Evolutionary conservation across 176 grass and related monocot genomes (phyloP).

Genomic region (Aegilops longissima): DNA sequence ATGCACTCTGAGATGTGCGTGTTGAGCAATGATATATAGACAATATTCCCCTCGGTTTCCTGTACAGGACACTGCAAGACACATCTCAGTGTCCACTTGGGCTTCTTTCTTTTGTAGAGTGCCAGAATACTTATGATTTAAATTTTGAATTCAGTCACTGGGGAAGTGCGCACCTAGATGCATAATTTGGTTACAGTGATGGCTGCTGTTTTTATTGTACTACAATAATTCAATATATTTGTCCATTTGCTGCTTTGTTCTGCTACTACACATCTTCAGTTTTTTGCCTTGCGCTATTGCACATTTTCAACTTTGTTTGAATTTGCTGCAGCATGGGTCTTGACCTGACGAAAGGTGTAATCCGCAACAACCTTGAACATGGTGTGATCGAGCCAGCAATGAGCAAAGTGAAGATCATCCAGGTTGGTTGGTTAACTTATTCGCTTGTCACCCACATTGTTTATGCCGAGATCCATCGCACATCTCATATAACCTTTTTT

Average conservation of each 20-base stretch:
- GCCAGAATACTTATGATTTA: background rate
- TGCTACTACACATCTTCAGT: background rate
- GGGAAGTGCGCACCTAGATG: background rate
- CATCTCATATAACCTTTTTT: background rate
- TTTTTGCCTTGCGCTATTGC: background rate
- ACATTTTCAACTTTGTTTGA: background rate
- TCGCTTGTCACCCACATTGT: no score
- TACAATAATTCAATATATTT: background rate
- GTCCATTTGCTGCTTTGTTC: background rate
- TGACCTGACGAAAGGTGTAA: slow-evolving; percentile 71
- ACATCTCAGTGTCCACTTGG: background rate
- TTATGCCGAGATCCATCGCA: no score
- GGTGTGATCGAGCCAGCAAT: slow-evolving; percentile 95
- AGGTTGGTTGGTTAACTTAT: slow-evolving; percentile 11
- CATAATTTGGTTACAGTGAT: background rate
- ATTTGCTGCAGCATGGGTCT: slow-evolving; percentile 68
- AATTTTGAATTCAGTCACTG: background rate
- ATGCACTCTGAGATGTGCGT: background rate
- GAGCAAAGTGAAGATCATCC: slow-evolving; percentile 97
- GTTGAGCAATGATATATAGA: background rate
- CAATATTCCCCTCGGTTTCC: background rate
- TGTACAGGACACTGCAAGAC: background rate
- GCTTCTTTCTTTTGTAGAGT: background rate
- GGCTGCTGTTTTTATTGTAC: background rate
- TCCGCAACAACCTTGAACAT: slow-evolving; percentile 82